Evolutionary conservation across 2,329 filamentous ascomycete species (phyloP), one percentile per base, ranked within the genome.

Genomic region (Ascochyta koolunga): DNA sequence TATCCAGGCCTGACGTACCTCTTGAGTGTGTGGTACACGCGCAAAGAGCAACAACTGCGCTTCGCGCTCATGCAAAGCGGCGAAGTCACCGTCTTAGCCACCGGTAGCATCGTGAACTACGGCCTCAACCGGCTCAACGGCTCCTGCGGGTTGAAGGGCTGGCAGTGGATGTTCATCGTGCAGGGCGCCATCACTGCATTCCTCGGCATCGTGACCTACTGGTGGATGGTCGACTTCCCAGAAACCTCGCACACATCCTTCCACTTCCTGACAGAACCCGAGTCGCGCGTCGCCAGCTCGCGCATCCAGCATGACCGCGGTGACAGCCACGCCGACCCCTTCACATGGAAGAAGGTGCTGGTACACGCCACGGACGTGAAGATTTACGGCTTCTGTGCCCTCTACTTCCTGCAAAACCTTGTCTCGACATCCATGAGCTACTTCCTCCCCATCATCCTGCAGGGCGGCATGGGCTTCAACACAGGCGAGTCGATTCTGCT

Each of bases 181-280:
- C 86, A 89, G 62, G 86, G 87, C 0, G 64, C 83, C 9, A 84
- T 89, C 60, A 81, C 86, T 4, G 70, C 71, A 16, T 71, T 85
- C 19, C 73, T 89, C 18, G 86, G 86, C 3, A 62, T 87, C 25
- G 53, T 80, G 11, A 88, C 86, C 0, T 89, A 86, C 64, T 87
- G 85, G 79, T 89, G 86, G 86, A 88, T 89, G 75, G 78, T 89
- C 36, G 86, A 89, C 64, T 89, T 89, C 58, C 86, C 86, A 0
- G 86, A 89, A 61, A 78, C 84, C 22, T 79, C 84, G 1, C 77
- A 84, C 46, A 73, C 73, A 11, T 86, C 82, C 44, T 82, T 85
- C 59, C 77, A 69, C 61, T 89, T 89, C 65, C 76, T 89, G 19
- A 80, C 78, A 2, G 66, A 78, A 7, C 74, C 79, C 16, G 86